Evolutionary conservation across 73 alveolate species (phyloP).

Genomic region (Stentor coeruleus): DNA sequence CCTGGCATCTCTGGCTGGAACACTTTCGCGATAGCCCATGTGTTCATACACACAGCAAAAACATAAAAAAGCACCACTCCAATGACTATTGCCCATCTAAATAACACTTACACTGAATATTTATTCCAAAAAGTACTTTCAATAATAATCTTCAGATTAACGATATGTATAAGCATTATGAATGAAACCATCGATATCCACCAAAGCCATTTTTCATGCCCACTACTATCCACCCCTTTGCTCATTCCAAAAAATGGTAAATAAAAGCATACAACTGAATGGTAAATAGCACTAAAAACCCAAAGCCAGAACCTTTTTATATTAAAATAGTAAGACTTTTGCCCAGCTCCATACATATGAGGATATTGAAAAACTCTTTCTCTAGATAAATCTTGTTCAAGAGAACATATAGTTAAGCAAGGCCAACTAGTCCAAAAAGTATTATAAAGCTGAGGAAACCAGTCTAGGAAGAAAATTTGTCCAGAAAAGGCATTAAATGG

Average conservation of each 20-base stretch:
- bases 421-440: constrained; percentile 81
- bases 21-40: constrained; percentile 36
- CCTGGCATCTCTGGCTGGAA: constrained; percentile 54
- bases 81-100: constrained; percentile 29
- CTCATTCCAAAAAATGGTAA: constrained; percentile 27
- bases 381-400: constrained; percentile 37
- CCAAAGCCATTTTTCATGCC: constrained; percentile 72
- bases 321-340: constrained; percentile 61
- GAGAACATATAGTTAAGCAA: constrained; percentile 29
- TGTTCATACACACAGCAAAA: constrained; percentile 28
- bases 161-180: constrained; percentile 74
- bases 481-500: constrained; percentile 83
- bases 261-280: constrained; percentile 51
- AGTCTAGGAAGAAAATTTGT: constrained; percentile 77
- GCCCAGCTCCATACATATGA: constrained; percentile 77
- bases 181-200: constrained; percentile 68
- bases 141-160: constrained; percentile 65
- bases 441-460: constrained; percentile 75
- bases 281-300: constrained; percentile 58
- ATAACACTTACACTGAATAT: constrained; percentile 45
- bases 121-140: constrained; percentile 67
- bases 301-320: constrained; percentile 72
- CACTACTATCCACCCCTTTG: constrained; percentile 45
- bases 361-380: constrained; percentile 38
- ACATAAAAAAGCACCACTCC: constrained; percentile 44